These are phyloP conservation scores for Aspergillus homomorphus DNA, from an alignment of 495 filamentous ascomycete species.

Conservation along the genomic window DNA sequence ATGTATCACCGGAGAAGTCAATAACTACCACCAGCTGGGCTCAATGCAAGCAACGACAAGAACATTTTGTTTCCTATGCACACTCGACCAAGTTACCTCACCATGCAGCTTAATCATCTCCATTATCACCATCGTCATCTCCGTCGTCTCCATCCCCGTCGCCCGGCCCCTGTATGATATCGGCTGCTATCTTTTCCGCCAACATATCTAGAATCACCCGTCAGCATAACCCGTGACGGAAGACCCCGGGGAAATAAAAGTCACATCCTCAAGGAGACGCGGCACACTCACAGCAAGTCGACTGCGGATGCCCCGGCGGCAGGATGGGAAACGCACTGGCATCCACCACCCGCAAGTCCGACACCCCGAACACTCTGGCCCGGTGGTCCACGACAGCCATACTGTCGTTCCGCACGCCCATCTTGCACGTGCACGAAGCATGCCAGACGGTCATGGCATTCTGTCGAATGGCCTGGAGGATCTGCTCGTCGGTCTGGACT, in stretches of 20 bases:
- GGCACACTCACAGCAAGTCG: conserved; percentile 41
- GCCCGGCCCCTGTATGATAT: not conserved
- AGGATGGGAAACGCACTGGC: conserved; percentile 52
- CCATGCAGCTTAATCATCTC: not conserved
- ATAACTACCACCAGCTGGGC: no score
- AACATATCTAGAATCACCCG: not conserved
- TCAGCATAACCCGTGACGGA: no score
- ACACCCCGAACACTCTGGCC: conserved; percentile 50
- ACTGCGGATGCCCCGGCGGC: conserved; percentile 50
- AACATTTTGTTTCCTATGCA: no score
- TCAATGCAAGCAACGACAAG: no score
- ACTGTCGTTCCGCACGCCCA: conserved; percentile 48
- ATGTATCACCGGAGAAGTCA: no score
- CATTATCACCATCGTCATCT: not conserved
- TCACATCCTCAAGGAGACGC: no score
- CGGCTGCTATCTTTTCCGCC: not conserved
- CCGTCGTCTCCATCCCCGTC: not conserved
- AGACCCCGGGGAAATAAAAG: not conserved
- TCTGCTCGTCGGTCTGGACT: conserved; percentile 50
- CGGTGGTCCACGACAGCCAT: conserved; percentile 56
- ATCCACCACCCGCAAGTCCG: conserved; percentile 55
- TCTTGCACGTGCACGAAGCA: conserved; percentile 50
- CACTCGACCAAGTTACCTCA: no score
- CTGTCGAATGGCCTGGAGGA: conserved; percentile 41
- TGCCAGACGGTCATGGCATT: conserved; percentile 47